Evolutionary conservation across 1,284 basidiomycete genomes (phyloP).

Genomic region (Anthracocystis panici-leucophaei): DNA sequence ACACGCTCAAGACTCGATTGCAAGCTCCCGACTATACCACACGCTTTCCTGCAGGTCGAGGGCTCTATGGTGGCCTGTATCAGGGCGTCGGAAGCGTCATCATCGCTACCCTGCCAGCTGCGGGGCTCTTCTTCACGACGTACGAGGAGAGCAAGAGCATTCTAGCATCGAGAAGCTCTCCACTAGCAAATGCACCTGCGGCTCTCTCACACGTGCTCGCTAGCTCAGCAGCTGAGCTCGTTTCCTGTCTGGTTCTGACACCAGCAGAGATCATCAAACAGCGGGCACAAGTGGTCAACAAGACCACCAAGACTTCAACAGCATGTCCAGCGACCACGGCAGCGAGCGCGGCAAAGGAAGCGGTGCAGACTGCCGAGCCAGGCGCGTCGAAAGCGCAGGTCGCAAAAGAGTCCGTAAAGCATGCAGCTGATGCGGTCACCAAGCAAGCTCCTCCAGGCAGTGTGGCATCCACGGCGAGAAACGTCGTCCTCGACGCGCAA

Average conservation of each 20-base stretch:
- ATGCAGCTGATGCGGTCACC: conserved; percentile 37
- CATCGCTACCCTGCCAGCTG: conserved; percentile 91
- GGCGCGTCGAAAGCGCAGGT: conserved; percentile 18
- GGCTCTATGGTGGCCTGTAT: conserved; percentile 87
- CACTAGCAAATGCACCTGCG: conserved; percentile 36
- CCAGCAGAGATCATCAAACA: conserved; percentile 66
- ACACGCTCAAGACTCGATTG: conserved; percentile 95
- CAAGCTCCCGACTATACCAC: conserved; percentile 77
- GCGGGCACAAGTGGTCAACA: conserved; percentile 58
- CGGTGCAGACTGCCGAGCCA: conserved; percentile 12
- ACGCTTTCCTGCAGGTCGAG: conserved; percentile 87
- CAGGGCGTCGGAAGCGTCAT: conserved; percentile 95
- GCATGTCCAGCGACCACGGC: conserved; percentile 26
- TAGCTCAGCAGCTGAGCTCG: conserved; percentile 58
- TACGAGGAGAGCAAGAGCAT: conserved; percentile 57
- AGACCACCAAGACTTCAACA: conserved; percentile 6
- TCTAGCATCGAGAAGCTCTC: conserved; percentile 40
- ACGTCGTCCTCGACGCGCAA: conserved; percentile 33
- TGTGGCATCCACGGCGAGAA: conserved; percentile 39
- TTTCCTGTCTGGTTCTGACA: conserved; percentile 57
- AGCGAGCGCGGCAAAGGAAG: conserved; percentile 29
- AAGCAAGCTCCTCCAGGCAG: conserved; percentile 40
- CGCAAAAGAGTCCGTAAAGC: conserved; percentile 28
- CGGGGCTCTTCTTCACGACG: conserved; percentile 61
- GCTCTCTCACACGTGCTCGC: conserved; percentile 53